A percentile compares a stretch with the other conserved stretches of the same genome.
These are phyloP conservation scores for Saprolegnia diclina DNA, from an alignment of 352 stramenopile species.

Conservation along the genomic window DNA sequence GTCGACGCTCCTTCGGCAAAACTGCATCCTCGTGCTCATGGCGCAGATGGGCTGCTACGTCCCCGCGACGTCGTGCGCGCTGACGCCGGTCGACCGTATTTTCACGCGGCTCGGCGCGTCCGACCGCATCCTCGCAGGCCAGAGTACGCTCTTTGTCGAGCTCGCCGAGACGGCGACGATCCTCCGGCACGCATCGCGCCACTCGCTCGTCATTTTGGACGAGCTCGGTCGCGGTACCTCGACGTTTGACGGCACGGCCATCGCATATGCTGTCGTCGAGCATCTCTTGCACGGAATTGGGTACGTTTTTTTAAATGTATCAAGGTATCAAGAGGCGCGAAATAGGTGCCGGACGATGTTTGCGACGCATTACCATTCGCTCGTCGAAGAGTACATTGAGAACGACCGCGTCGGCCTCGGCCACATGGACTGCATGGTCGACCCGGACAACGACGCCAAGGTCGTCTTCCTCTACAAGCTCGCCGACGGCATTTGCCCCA, in stretches of 20 bases:
- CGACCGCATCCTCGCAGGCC: slow-evolving; percentile 96
- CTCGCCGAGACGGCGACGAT: slow-evolving; percentile 98
- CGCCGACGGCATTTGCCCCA: slow-evolving; percentile 92
- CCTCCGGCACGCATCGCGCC: slow-evolving; percentile 90
- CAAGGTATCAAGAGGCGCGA: slow-evolving; percentile 31
- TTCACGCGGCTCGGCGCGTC: slow-evolving; percentile 99
- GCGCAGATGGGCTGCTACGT: slow-evolving; percentile 99
- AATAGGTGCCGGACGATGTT: slow-evolving; percentile 95
- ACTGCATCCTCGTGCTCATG: slow-evolving; percentile 96
- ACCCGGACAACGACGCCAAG: slow-evolving; percentile 80
- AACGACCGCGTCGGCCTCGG: slow-evolving; percentile 53
- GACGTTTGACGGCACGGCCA: slow-evolving; percentile 98
- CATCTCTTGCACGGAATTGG: slow-evolving; percentile 69
- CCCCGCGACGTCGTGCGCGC: slow-evolving; percentile 86
- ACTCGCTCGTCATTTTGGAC: slow-evolving; percentile 98
- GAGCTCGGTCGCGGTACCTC: slow-evolving; percentile 98
- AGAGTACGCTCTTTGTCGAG: slow-evolving; percentile 99
- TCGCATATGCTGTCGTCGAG: slow-evolving; percentile 96
- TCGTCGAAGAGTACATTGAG: slow-evolving; percentile 81
- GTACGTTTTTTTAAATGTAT: neutral
- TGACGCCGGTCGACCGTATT: slow-evolving; percentile 98
- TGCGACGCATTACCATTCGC: slow-evolving; percentile 97
- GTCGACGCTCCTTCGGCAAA: slow-evolving; percentile 97
- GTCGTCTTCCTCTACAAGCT: slow-evolving; percentile 99
- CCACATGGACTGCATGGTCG: slow-evolving; percentile 80